Evolutionary conservation across 345 rosid genomes (phyloP), one percentile per base, ranked within the genome.

Genomic region (Mangifera indica): DNA sequence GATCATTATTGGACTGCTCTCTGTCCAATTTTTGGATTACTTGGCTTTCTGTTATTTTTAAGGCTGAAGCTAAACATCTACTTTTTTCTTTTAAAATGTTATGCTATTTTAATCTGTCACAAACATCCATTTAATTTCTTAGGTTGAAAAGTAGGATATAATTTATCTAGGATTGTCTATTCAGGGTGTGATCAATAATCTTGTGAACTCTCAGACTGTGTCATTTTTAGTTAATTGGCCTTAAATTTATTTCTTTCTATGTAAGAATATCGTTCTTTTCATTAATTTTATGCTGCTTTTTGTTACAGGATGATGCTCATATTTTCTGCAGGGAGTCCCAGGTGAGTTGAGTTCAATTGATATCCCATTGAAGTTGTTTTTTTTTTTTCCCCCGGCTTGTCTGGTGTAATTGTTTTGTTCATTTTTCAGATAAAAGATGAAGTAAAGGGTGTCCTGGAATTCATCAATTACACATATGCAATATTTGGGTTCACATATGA

Each of bases 261-360:
- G 29, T 34, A 60, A 48, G 24, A 7, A 3, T 32, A n/a, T 21
- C 21, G 44, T 63, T 51, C 0, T 29, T 71, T 13, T 74, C 20
- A 64, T 24, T 8, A 54, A 32, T 13, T 37, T n/a, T 74, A 48
- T n/a, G 29, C 53, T 42, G 14, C 53, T 13, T 79, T 77, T 71
- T 76, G 70, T 71, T 78, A 34, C 97, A 94, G 99, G 99, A 92
- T 80, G 97, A 92, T 81, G 96, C 98, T 72, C 98, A 91, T 79
- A 92, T 95, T 70, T 92, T 95, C 85, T 95, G 98, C 81, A 85
- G 86, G 83, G 90, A 87, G 73, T 78, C 84, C 15, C 98, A 92
- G 93, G 98, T 92, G 67, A 76, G 66, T 56, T 69, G 55, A 67
- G 60, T 68, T 72, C 44, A 60, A 67, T 66, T 78, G 59, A 46